Evolutionary conservation across 2,329 filamentous ascomycete genomes (phyloP).

Genomic region (Sphaceloma murrayae): DNA sequence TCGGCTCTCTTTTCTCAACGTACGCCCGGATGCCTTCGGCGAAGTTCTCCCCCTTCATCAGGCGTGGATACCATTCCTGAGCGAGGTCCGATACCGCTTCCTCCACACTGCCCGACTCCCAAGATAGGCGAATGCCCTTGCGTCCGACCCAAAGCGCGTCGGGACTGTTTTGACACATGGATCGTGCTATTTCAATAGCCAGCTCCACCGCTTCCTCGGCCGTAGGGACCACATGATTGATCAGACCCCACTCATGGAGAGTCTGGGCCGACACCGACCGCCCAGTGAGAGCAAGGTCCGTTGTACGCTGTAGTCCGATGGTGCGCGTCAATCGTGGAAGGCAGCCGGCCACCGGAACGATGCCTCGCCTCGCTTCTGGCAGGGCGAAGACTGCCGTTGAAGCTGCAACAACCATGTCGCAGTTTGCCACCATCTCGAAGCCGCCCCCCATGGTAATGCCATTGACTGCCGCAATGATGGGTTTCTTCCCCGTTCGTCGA

Average conservation of each 20-base stretch:
- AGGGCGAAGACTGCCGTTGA: constrained; percentile 44
- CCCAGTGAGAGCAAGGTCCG: constrained; percentile 43
- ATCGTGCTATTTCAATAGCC: constrained; percentile 19
- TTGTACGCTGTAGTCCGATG: constrained; percentile 40
- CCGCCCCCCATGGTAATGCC: constrained; percentile 49
- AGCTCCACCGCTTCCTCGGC: constrained; percentile 21
- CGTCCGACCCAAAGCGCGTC: constrained; percentile 21
- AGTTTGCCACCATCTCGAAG: constrained; percentile 48
- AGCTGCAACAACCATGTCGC: constrained; percentile 47
- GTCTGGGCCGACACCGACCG: constrained; percentile 38
- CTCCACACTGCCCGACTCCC: constrained; percentile 21
- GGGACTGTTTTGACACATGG: constrained; percentile 21
- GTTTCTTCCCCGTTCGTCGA: constrained; percentile 49
- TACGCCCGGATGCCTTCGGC: constrained; percentile 44
- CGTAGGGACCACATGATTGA: constrained; percentile 34
- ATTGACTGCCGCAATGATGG: constrained; percentile 51
- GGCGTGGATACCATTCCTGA: constrained; percentile 33
- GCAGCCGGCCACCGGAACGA: constrained; percentile 45
- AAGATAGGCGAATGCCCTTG: constrained; percentile 20
- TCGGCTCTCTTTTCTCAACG: constrained; percentile 41
- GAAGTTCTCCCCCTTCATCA: constrained; percentile 41
- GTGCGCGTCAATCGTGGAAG: constrained; percentile 43
- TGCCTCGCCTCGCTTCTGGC: constrained; percentile 46
- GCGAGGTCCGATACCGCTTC: constrained; percentile 30
- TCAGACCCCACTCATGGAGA: constrained; percentile 34